A percentile compares a stretch with the other conserved stretches of the same genome.
These are phyloP conservation scores for Mucor piriformis DNA, from an alignment of 371 early-diverging fungal genomes.

Conservation along the genomic window DNA sequence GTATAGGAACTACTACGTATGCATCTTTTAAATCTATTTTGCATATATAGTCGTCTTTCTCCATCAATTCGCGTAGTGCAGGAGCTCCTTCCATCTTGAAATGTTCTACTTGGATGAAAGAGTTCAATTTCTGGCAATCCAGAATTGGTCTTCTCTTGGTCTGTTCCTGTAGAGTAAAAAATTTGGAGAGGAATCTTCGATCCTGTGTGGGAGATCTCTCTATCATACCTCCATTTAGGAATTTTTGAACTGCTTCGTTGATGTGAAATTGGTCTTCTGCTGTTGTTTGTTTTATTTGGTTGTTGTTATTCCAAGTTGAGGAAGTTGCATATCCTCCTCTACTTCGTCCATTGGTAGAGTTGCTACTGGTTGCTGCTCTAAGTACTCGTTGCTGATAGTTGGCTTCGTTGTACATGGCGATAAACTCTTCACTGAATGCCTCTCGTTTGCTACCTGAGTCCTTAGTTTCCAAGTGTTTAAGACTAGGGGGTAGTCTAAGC, in stretches of 20 bases:
- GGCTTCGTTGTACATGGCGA: constrained; percentile 10
- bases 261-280: too few relatives aligned
- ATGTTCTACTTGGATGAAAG: constrained; percentile 11
- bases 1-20: too few relatives aligned
- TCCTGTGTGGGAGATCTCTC: constrained; percentile 2
- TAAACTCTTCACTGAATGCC: constrained; percentile 8
- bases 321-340: constrained; percentile 7
- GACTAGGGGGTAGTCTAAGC: constrained; percentile 10
- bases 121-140: constrained; percentile 11
- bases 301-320: constrained; percentile 1
- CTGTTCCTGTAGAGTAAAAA: constrained; percentile 7
- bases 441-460: constrained; percentile 4
- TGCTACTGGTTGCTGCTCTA: constrained; percentile 3
- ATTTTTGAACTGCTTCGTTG: too few relatives aligned
- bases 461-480: constrained; percentile 18
- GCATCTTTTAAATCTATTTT: not conserved
- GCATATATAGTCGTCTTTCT: too few relatives aligned
- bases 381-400: constrained; percentile 7
- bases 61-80: too few relatives aligned
- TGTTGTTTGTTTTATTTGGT: too few relatives aligned
- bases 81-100: constrained; percentile 26
- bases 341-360: constrained; percentile 1
- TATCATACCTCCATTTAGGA: not conserved
- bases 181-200: constrained; percentile 10
- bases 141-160: constrained; percentile 21